A percentile compares a stretch with the other conserved stretches of the same genome.
These are phyloP conservation scores for Ottelia alismoides DNA, from an alignment of 106 monocot genomes.

Conservation along the genomic window DNA sequence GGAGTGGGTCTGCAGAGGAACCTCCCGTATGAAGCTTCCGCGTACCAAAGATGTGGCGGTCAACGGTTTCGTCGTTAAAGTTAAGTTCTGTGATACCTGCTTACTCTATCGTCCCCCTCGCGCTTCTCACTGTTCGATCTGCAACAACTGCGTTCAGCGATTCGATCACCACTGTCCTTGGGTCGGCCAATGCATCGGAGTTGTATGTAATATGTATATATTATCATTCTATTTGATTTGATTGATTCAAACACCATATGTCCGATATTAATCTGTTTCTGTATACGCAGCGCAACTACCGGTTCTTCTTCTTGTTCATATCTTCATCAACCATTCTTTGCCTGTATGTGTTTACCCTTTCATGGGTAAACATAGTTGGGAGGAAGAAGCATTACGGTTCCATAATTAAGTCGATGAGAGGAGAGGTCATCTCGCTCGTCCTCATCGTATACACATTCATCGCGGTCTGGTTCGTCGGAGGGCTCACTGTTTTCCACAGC, in stretches of 20 bases:
- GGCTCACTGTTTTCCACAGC: slow-evolving; percentile 71
- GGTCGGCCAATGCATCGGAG: slow-evolving; percentile 97
- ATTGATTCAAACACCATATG: too few relatives aligned
- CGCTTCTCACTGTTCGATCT: slow-evolving; percentile 85
- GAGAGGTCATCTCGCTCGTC: slow-evolving; percentile 51
- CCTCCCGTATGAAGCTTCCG: slow-evolving; percentile 44
- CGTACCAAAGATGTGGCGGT: slow-evolving; percentile 61
- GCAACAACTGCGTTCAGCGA: slow-evolving; percentile 94
- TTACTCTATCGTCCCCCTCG: slow-evolving; percentile 82
- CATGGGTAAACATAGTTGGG: slow-evolving; percentile 65
- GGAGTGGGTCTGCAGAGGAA: slow-evolving; percentile 68
- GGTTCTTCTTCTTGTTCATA: slow-evolving; percentile 84
- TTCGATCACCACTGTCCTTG: slow-evolving; percentile 99
- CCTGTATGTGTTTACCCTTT: slow-evolving; percentile 58
- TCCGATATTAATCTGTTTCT: not conserved
- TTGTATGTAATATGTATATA: too few relatives aligned
- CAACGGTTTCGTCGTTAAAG: slow-evolving; percentile 56
- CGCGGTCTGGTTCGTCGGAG: slow-evolving; percentile 86
- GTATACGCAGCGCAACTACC: slow-evolving; percentile 70
- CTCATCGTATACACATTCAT: slow-evolving; percentile 78
- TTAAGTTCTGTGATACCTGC: slow-evolving; percentile 91
- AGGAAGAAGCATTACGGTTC: slow-evolving; percentile 36
- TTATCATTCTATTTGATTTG: too few relatives aligned
- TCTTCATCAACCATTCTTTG: slow-evolving; percentile 70
- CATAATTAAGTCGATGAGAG: slow-evolving; percentile 36